Conservation (phyloP, 2,329 filamentous ascomycete genomes). For the Aspergillus aculeatus region DNA sequence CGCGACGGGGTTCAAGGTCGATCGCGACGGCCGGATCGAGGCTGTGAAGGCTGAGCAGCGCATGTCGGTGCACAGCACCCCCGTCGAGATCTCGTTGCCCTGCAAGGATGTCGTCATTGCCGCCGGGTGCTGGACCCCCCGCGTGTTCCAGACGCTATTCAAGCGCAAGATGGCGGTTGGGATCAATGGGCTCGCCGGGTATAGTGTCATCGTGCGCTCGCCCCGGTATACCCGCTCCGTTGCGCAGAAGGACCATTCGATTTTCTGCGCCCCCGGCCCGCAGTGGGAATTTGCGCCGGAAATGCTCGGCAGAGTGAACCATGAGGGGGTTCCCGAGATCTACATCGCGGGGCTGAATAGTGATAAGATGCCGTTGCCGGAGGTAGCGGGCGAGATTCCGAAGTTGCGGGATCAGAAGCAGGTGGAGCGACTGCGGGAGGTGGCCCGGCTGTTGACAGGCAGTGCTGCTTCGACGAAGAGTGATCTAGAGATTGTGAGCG, state of each 20-base stretch:
- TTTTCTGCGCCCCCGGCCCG: neutral
- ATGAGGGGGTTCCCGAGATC: neutral
- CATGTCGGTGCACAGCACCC: neutral
- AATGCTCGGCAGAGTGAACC: neutral
- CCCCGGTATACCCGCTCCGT: neutral
- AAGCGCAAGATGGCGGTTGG: neutral
- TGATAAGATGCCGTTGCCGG: neutral
- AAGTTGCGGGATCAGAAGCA: neutral
- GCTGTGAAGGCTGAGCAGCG: neutral
- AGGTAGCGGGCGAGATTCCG: neutral
- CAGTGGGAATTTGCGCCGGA: neutral
- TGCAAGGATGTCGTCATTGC: neutral
- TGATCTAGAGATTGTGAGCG: neutral
- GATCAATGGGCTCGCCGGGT: neutral
- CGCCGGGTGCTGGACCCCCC: neutral
- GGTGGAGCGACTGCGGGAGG: neutral
- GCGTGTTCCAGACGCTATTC: neutral
- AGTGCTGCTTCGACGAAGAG: neutral
- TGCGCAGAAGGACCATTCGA: neutral
- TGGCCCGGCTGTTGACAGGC: neutral
- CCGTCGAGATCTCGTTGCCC: neutral
- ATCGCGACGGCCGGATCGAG: neutral
- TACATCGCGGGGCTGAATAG: neutral
- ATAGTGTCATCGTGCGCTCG: neutral
- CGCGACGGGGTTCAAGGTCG: neutral